These are phyloP conservation scores for Pythium chondricola DNA, from an alignment of 352 stramenopile species.

Conservation along the genomic window DNA sequence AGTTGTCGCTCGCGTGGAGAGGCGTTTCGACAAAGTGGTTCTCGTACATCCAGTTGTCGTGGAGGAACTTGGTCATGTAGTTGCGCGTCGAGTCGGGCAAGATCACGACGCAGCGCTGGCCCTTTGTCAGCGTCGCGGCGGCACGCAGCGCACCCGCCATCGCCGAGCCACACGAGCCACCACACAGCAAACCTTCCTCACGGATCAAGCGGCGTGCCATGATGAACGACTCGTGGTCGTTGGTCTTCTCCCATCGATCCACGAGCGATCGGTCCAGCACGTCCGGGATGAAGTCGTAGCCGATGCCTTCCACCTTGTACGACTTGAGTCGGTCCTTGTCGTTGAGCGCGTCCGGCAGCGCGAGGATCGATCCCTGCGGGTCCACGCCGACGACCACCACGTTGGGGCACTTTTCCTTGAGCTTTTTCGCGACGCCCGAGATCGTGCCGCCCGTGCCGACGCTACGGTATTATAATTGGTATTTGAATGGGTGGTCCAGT, in stretches of 20 bases:
- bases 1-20: conserved; percentile 67
- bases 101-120: conserved; percentile 92
- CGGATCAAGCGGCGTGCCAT: conserved; percentile 93
- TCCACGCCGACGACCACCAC: conserved; percentile 87
- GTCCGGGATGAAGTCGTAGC: conserved; percentile 95
- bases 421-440: conserved; percentile 88
- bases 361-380: conserved; percentile 91
- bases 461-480: too few species aligned
- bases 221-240: conserved; percentile 92
- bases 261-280: conserved; percentile 91
- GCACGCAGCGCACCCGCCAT: conserved; percentile 79
- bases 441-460: conserved; percentile 95
- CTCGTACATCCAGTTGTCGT: conserved; percentile 91
- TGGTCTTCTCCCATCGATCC: conserved; percentile 93
- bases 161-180: conserved; percentile 88
- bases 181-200: conserved; percentile 92
- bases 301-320: conserved; percentile 95
- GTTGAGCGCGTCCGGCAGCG: conserved; percentile 88
- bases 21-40: conserved; percentile 67
- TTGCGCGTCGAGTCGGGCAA: conserved; percentile 94
- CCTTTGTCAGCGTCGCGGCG: conserved; percentile 66
- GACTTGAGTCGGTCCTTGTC: conserved; percentile 82
- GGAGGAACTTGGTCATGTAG: conserved; percentile 98
- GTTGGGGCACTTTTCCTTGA: conserved; percentile 89
- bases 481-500: too few species aligned